Conservation (phyloP, 768 basidiomycete genomes). For the Pulveroboletus sp. region DNA sequence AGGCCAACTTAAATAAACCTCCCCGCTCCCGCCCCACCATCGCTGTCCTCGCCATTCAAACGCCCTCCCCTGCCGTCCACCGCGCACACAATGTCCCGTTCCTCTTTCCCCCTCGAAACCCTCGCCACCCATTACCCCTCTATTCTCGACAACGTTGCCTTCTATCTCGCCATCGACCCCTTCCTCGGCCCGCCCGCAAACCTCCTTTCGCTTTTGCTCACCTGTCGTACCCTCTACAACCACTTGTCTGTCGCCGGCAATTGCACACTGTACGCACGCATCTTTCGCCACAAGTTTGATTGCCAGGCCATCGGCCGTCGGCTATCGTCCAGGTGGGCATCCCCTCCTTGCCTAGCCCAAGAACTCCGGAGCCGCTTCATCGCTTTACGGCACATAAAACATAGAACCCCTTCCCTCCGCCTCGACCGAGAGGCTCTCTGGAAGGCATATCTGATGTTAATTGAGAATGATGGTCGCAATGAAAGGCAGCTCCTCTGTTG, state of each 20-base stretch:
- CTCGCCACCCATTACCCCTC: constrained; percentile 14
- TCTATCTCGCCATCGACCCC: constrained; percentile 33
- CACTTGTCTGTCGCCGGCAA: constrained; percentile 35
- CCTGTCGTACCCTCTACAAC: constrained; percentile 34
- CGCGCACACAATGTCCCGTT: background rate
- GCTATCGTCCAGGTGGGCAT: constrained; percentile 35
- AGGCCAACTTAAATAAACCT: constrained; percentile 25
- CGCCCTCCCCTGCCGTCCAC: background rate
- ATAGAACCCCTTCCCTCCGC: constrained; percentile 8
- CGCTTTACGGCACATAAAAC: constrained; percentile 40
- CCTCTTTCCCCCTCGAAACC: constrained; percentile 15
- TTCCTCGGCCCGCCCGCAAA: constrained; percentile 42
- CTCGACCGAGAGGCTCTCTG: constrained; percentile 43
- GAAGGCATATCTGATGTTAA: constrained; percentile 50
- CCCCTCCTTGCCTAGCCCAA: constrained; percentile 33
- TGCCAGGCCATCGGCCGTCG: constrained; percentile 36
- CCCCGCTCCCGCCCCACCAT: constrained; percentile 9
- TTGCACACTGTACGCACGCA: constrained; percentile 37
- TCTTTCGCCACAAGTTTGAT: constrained; percentile 46
- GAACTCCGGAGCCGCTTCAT: constrained; percentile 43
- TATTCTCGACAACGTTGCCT: constrained; percentile 39
- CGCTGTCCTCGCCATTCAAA: constrained; percentile 5
- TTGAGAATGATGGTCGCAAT: constrained; percentile 49
- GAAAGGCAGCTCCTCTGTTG: constrained; percentile 39
- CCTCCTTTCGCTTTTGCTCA: constrained; percentile 36